These are phyloP conservation scores for Tylopilus subfusipes DNA, from an alignment of 768 basidiomycete species.

Conservation along the genomic window DNA sequence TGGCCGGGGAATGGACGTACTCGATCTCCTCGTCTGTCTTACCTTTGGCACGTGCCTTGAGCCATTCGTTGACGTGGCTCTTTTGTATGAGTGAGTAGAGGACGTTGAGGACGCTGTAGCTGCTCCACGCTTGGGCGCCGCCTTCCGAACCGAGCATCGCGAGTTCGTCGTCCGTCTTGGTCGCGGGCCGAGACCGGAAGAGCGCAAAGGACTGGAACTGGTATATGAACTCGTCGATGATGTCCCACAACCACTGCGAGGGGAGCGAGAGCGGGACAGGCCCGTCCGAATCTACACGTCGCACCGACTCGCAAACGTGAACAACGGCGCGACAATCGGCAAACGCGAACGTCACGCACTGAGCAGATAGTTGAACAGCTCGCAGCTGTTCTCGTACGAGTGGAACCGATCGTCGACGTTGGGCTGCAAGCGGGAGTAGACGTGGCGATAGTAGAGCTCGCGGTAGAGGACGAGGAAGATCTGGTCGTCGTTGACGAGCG, in stretches of 20 bases:
- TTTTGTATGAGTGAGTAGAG: conserved; percentile 99
- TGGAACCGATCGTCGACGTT: conserved; percentile 98
- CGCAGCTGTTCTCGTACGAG: conserved; percentile 97
- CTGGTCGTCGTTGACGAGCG: conserved; percentile 91
- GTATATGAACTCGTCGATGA: conserved; percentile 96
- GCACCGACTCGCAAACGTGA: background rate
- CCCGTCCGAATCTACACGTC: conserved; percentile 72
- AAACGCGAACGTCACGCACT: conserved; percentile 42
- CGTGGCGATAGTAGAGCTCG: conserved; percentile 92
- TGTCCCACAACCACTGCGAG: conserved; percentile 98
- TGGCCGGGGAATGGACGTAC: conserved; percentile 42
- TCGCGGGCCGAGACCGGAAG: conserved; percentile 81
- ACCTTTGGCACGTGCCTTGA: conserved; percentile 76
- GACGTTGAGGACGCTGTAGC: conserved; percentile 97
- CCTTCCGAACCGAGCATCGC: conserved; percentile 74
- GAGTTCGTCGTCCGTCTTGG: conserved; percentile 88
- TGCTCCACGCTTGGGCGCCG: conserved; percentile 87
- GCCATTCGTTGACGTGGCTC: conserved; percentile 90
- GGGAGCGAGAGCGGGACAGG: conserved; percentile 93
- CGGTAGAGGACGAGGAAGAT: conserved; percentile 97
- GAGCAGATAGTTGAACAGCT: conserved; percentile 95
- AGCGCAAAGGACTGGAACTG: conserved; percentile 96
- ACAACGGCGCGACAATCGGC: background rate
- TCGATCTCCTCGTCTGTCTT: conserved; percentile 79
- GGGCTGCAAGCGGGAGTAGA: conserved; percentile 92